These are phyloP conservation scores for Globisporangium spinosum DNA, from an alignment of 352 stramenopile genomes.

Conservation along the genomic window DNA sequence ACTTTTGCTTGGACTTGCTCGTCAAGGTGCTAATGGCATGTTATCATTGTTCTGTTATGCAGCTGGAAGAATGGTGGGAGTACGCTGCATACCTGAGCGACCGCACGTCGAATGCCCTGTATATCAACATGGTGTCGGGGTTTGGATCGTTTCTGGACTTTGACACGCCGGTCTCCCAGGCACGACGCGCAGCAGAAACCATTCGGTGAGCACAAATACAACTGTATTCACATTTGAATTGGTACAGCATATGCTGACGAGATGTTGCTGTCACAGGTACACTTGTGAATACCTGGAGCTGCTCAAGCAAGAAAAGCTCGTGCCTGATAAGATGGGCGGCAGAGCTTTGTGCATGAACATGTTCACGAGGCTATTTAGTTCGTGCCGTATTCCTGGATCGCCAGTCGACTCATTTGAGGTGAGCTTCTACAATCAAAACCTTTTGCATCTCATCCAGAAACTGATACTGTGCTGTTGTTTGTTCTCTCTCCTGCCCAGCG, in stretches of 20 bases:
- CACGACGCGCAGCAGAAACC: constrained; percentile 52
- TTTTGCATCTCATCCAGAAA: background rate
- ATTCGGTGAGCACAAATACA: constrained; percentile 29
- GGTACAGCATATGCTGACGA: constrained; percentile 32
- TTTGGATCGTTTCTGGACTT: constrained; percentile 93
- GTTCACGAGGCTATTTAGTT: constrained; percentile 87
- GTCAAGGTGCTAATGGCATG: background rate
- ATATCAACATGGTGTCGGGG: constrained; percentile 94
- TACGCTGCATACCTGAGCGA: constrained; percentile 77
- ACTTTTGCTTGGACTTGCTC: background rate
- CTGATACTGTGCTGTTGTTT: background rate
- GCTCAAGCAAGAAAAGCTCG: constrained; percentile 78
- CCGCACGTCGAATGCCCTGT: constrained; percentile 82
- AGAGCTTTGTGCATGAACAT: constrained; percentile 89
- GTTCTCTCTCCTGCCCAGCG: constrained; percentile 17
- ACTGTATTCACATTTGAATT: constrained; percentile 20
- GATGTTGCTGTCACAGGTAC: constrained; percentile 32
- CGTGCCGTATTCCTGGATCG: constrained; percentile 82
- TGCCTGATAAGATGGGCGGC: constrained; percentile 85
- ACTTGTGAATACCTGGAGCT: constrained; percentile 85
- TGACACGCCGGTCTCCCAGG: constrained; percentile 53
- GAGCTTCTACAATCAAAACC: background rate
- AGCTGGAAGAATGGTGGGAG: constrained; percentile 93
- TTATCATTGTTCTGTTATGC: background rate
- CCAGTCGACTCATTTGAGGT: constrained; percentile 50